Evolutionary conservation across 2,329 filamentous ascomycete genomes (phyloP), one percentile per base, ranked within the genome.

Genomic region (Verticillium longisporum): DNA sequence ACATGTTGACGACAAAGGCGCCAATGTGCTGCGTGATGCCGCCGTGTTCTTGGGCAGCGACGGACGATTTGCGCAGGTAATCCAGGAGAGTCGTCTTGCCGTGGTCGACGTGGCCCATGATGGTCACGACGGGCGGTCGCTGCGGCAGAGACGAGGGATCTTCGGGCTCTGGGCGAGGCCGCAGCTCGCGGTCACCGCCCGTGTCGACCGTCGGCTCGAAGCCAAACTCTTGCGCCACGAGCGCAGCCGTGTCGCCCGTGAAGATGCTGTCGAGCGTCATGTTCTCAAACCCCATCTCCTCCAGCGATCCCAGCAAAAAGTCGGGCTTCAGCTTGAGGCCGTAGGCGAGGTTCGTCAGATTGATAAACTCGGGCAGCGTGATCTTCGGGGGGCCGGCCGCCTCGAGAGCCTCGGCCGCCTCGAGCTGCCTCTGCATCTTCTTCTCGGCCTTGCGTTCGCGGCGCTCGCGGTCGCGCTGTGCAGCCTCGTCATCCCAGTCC

Each of bases 61-160:
- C 87, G 7, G 92, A 97, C 1, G 93, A 95, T 68, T 97, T 96
- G 41, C 95, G 90, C 55, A 99, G 80, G 77, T 88, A 98, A 72
- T 99, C 95, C 10, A 99, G 81, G 53, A 99, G 87, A 0, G 96
- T 99, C 0, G 95, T 99, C 78, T 99, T 99, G 60, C 95, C 95
- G 73, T 99, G 95, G 72, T 99, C 96, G 68, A 99, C 95, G 66
- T 99, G 95, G 2, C 95, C 95, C 96, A 99, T 99, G 70, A 99
- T 99, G 0, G 96, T 98, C 45, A 99, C 93, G 38, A 99, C 92
- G 0, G 95, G 96, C 7, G 95, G 94, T 15, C 96, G 86, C 37
- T 79, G 75, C 1, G 92, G 92, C 7, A 97, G 75, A 14, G 74
- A 68, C 0, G 89, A 85, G 57, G 79, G 83, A 72, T 94, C 91